Base-by-base conservation (phyloP, 441 rosid species). In the Euphorbia celastroides region DNA sequence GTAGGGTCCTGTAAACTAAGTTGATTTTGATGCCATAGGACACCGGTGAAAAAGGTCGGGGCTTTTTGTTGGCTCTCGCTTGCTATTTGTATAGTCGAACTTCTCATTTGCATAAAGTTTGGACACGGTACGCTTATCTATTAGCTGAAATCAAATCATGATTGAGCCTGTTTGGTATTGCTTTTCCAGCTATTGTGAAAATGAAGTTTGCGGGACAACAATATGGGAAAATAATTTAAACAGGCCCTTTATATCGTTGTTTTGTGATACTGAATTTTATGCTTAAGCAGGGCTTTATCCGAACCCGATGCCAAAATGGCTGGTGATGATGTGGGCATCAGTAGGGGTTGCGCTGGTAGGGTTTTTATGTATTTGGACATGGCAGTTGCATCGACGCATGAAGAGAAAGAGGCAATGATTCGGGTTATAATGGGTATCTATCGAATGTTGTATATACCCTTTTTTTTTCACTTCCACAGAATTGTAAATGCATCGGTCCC, bases 51-150 rank as follows among this genome's bases (percentile, higher is more conserved):
- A 74, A 95, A 95, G 79, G 97, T 95, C 3, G 99, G 99, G 68
- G 86, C 99, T n/a, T 92, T 92, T 77, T 93, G 98, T 67, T 95
- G 99, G 99, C 91, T 95, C 60, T 95, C 99, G 2, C 80, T 95
- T 50, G 99, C 97, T n/a, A 87, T 95, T 52, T 92, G 98, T 88
- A 95, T 92, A 14, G 83, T 95, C 23, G 99, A 95, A 75, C 99
- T 95, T 78, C 96, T 95, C 64, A 89, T 92, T 70, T 93, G 99
- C 79, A 92, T 90, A 83, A 95, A 95, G 78, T 95, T 92, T 81
- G 99, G 99, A 57, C 92, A 80, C 72, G 99, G 99, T 95, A 79
- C 34, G 70, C 61, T 38, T 69, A 58, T 69, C 10, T 66, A 51
- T 57, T 44, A 56, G 9, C 38, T 44, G 48, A 42, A 13, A 2